Evolutionary conservation across 768 basidiomycete genomes (phyloP), one percentile per base, ranked within the genome.

Genomic region (Agaricus sinodeliciosus): DNA sequence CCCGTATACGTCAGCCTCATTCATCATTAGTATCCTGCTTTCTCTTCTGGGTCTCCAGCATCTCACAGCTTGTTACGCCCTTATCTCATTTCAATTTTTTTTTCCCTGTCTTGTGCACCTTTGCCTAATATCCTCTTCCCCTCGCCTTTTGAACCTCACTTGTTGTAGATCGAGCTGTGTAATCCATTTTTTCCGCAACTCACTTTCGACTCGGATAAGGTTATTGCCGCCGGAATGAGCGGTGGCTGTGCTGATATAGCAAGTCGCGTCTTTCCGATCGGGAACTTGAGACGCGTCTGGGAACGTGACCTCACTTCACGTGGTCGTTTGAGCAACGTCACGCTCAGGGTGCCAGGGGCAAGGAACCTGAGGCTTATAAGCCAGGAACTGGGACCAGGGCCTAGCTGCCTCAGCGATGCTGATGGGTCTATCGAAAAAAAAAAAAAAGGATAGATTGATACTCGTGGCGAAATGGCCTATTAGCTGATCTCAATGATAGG

Each of bases 161-260:
- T 53, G 44, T 53, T 45, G 51, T 53, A 53, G 45, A 46, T 53
- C 43, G 51, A 53, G 44, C 27, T 53, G 51, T 53, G 51, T 53
- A 45, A 7, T 45, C 37, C 3, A 1, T 31, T 31, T 31, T 46
- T 53, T 37, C 27, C 41, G 11, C 31, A 40, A 18, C 16, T 18
- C 15, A 22, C 22, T 22, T 22, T 50, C 42, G 41, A 43, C 7
- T 42, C 34, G 41, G 40, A 26, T 27, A 50, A 50, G 40, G 40
- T 39, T 31, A n/a, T 53, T 46, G 40, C 36, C 27, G 43, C 27
- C 36, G 26, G 43, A 40, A 42, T 19, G 16, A 31, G 13, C 44
- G n/a, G 45, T 53, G 43, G 51, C 51, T 53, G 51, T 53, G 51
- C 37, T 46, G 43, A 51, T 51, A 42, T 51, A 28, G 22, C 28